Evolutionary conservation across 2,329 filamentous ascomycete genomes (phyloP).

Genomic region (Neonectria neomacrospora): DNA sequence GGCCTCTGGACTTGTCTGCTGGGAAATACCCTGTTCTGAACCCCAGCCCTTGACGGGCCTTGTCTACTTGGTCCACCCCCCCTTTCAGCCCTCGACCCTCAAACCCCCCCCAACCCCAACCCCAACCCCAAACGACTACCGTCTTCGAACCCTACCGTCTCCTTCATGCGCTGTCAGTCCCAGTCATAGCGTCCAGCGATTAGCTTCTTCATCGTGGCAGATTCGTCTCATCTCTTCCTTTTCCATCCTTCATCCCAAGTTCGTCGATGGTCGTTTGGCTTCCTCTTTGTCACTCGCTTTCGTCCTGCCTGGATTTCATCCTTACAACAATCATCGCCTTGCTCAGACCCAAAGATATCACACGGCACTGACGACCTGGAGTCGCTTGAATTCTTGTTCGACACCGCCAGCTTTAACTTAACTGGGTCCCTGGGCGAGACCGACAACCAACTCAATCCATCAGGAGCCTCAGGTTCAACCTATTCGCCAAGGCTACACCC

Average conservation of each 20-base stretch:
- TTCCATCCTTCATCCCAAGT: conserved; percentile 36
- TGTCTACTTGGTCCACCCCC: conserved; percentile 37
- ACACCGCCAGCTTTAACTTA: conserved; percentile 22
- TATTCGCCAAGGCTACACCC: conserved; percentile 33
- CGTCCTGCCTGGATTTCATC: conserved; percentile 12
- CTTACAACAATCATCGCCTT: conserved; percentile 26
- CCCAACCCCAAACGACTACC: conserved; percentile 45
- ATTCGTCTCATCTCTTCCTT: conserved; percentile 46
- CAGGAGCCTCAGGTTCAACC: conserved; percentile 34
- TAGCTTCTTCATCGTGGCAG: conserved; percentile 40
- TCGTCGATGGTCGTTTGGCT: conserved; percentile 30
- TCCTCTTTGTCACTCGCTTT: conserved; percentile 33
- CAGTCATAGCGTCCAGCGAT: conserved; percentile 41
- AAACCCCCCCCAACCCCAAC: conserved; percentile 38
- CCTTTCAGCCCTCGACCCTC: conserved; percentile 42
- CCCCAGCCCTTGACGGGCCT: conserved; percentile 20
- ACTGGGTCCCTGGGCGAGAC: conserved; percentile 34
- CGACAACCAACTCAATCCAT: conserved; percentile 38
- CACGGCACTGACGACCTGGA: conserved; percentile 34
- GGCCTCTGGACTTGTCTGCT: conserved; percentile 23
- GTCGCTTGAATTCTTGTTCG: conserved; percentile 26
- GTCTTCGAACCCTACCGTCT: conserved; percentile 44
- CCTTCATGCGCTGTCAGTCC: conserved; percentile 44
- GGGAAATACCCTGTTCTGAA: conserved; percentile 34
- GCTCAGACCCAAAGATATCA: conserved; percentile 25